Base-by-base conservation (phyloP, 1,284 basidiomycete genomes). In the Malassezia yamatoensis region DNA sequence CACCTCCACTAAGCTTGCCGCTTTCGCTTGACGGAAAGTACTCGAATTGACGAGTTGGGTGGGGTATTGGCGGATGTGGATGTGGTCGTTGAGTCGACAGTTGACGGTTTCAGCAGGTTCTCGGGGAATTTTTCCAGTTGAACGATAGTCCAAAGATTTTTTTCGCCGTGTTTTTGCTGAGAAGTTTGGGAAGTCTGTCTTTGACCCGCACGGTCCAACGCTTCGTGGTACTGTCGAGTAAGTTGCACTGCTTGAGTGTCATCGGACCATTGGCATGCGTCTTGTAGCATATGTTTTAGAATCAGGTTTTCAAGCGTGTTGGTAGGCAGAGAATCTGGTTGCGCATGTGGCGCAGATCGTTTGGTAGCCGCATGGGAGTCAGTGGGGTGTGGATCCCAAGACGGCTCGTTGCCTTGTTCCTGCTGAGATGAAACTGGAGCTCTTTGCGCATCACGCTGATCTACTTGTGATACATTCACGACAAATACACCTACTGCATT, bases 401-500 rank as follows among this genome's bases (percentile, higher is more conserved):
- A 29, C 7, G 3, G 24, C 24, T 29, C 24, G 24, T 29, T 29
- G 24, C 24, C 7, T 29, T 29, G 24, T 29, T 29, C 24, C 24
- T 29, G 24, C 24, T 29, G 24, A 4, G 24, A 29, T 29, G 24
- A 29, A 4, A 7, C 24, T 29, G 24, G 3, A 7, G 7, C 24
- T 29, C 3, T 7, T 29, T 7, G 24, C 24, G 24, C 24, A 29
- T 29, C 24, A 29, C 4, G 24, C 24, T 4, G 24, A 29, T 7
- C 24, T 29, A 29, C 4, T 7, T 29, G 24, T 7, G 24, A 29
- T 29, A 29, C 66, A 5, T 65, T 50, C 18, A 65, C 51, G 5
- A 72, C 64, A 42, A 73, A 66, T 3, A 70, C 67, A 5, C 72
- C 72, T 5, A 73, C 68, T 3, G 67, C 67, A 45, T 70, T 71